Evolutionary conservation across 306 rosid genomes (phyloP), one percentile per base, ranked within the genome.

Genomic region (Quercus ilex): DNA sequence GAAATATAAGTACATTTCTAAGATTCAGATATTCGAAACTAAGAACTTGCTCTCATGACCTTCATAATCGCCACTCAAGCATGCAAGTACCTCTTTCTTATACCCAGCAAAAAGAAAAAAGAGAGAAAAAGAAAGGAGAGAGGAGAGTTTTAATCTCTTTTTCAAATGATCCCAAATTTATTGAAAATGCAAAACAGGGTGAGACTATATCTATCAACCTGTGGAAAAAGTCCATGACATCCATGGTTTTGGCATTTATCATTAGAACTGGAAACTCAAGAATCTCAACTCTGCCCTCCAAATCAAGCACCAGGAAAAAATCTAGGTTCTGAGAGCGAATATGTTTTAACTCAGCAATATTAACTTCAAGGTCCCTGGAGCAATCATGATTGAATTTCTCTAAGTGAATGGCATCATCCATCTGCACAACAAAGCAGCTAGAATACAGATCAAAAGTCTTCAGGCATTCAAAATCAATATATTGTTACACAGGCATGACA

Each of bases 271-370:
- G 99, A 81, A 92, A 94, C 92, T 94, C 99, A 53, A 94, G 96
- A 83, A 94, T 94, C 88, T 94, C 97, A 84, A 94, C 89, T 75
- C 82, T 92, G 41, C 99, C 99, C 93, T 94, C 99, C 83, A 94
- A 91, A 91, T 94, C 99, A 84, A 94, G 93, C 81, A 94, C 97
- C 51, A 92, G 97, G 85, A 94, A 92, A 84, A 74, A 94, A 83
- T 92, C 99, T 10, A 86, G 63, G 68, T 88, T 83, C 77, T 92
- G 99, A 56, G 91, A 12, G 83, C 69, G 30, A 38, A 85, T 69
- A 71, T 55, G 75, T 77, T 83, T 85, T 73, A 84, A 83, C 59
- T 77, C 83, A 74, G 87, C 77, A 62, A 56, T 35, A 62, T 81
- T 87, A 70, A 86, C 89, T 76, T 83, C 87, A 84, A 94, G 99